Base-by-base conservation (phyloP, 495 filamentous ascomycete genomes). In the Evernia prunastri region DNA sequence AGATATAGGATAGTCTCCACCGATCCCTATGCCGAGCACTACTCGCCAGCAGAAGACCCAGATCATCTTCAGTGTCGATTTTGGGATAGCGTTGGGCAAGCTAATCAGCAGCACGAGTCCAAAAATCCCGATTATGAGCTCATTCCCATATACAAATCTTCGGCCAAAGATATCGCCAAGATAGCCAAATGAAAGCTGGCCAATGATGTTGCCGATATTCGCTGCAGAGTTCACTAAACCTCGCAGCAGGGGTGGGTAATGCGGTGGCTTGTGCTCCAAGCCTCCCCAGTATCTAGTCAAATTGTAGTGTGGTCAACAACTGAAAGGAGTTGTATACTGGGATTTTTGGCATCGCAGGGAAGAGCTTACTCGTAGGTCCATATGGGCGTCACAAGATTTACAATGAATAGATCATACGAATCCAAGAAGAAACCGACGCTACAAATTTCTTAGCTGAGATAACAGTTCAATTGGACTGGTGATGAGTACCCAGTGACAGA, bases 1-100 rank as follows among this genome's bases (percentile, higher is more conserved):
- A 64, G 75, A 80, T 4, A 82, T 72, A 18, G 81, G 81, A 66
- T 84, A 84, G 60, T 84, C 82, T 0, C 78, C 82, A 10, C 82
- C 82, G 10, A 85, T 80, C 23, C 79, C 64, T 37, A 63, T 37
- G 17, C 64, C 64, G 0, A 66, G 51, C 33, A 66, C 51, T 35
- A 66, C 18, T 7, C 64, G 64, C 64, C 64, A 66, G 40, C 51
- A 66, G 33, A 66, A 64, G 39, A 64, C 37, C 60, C 60, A 66
- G 12, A 27, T 25, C 20, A 51, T 51, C 33, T 66, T 66, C 23
- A 58, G 37, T 6, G 33, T 66, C 10, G 64, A 37, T 8, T 60
- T 58, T 23, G 64, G 59, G n/a, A 66, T 63, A 4, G 27, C 37
- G 25, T 66, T 66, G 5, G 64, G 64, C 29, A 66, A 59, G 43